Percentiles rank a stretch among this genome's conserved stretches.
phyloP scores from a whole-genome alignment of 805 yeast genomes.

The Ogataea populi-albae region DNA sequence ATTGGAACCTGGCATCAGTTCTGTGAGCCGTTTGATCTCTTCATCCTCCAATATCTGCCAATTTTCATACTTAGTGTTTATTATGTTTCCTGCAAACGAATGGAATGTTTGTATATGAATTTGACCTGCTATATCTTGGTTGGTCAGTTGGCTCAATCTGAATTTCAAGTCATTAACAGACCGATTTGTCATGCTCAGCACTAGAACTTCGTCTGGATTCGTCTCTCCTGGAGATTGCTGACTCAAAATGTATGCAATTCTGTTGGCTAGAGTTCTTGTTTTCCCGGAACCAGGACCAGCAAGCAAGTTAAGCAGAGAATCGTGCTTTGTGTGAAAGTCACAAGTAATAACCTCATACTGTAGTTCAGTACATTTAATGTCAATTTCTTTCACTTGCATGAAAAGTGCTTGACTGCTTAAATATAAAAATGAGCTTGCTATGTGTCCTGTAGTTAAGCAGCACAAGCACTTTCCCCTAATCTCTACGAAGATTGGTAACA shows the following conservation, averaged over 20 bases:
- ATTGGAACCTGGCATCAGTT: slow-evolving; percentile 5
- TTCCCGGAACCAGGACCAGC: slow-evolving; percentile 82
- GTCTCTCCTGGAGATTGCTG: slow-evolving; percentile 29
- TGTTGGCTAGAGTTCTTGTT: slow-evolving; percentile 54
- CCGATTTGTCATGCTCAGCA: slow-evolving; percentile 66
- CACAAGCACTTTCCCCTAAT: too few relatives aligned
- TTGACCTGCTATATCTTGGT: slow-evolving; percentile 30
- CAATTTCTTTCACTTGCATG: slow-evolving; percentile 6
- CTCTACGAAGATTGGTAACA: too few relatives aligned
- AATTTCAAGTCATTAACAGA: slow-evolving; percentile 50
- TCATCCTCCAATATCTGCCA: slow-evolving; percentile 50
- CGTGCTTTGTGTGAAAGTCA: slow-evolving; percentile 33
- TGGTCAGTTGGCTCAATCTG: slow-evolving; percentile 34
- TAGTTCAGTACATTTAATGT: slow-evolving; percentile 10
- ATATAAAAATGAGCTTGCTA: too few relatives aligned
- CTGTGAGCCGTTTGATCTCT: slow-evolving; percentile 20
- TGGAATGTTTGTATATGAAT: slow-evolving; percentile 60
- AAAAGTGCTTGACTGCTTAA: too few relatives aligned
- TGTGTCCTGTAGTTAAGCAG: too few relatives aligned
- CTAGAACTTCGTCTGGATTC: slow-evolving; percentile 53
- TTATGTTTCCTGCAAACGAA: slow-evolving; percentile 51
- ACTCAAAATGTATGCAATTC: slow-evolving; percentile 48
- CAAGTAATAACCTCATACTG: slow-evolving; percentile 38
- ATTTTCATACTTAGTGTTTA: slow-evolving; percentile 36
- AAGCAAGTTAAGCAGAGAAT: slow-evolving; percentile 45